Evolutionary conservation across 805 yeast species (phyloP), one percentile per base, ranked within the genome.

Genomic region (Monosporozyma unispora): DNA sequence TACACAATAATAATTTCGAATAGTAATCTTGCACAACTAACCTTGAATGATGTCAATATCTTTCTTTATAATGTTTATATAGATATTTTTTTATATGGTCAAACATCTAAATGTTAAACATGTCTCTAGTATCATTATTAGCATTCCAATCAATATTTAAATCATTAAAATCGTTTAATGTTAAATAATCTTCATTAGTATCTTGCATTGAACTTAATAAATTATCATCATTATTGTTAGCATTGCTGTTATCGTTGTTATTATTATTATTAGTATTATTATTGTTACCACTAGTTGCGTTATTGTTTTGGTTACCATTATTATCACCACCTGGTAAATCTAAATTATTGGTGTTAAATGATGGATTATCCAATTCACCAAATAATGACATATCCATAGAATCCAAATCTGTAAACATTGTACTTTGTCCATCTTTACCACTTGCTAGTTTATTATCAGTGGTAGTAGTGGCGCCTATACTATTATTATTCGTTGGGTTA

Each of bases 101-200:
- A 22, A 5, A 7, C 16, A 9, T 11, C 31, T 35, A 47, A 21
- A 47, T 47, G 16, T 47, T 47, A 35, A 47, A 47, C 27, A 47
- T 28, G 33, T 47, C 49, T 9, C 29, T 29, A 12, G 57, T 54
- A 37, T 60, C 67, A n/a, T 62, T 64, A 9, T 55, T 53, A 0
- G 60, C 48, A 42, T 57, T 56, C 70, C 70, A 66, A 45, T 63
- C 70, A 21, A 66, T 60, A 44, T 64, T 64, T 27, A 66, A 50
- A 47, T 66, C 68, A 50, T 66, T 66, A 48, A 66, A 63, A 48
- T 66, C 70, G 38, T 66, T 66, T 41, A 66, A 52, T 4, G 70
- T 66, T 51, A 66, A 50, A 44, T 66, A 66, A 44, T 64, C 63
- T n/a, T 63, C 68, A 29, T 52, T 59, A 41, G 46, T 54, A 40